These are phyloP conservation scores for Russula virescens DNA, from an alignment of 768 basidiomycete species.

Conservation along the genomic window DNA sequence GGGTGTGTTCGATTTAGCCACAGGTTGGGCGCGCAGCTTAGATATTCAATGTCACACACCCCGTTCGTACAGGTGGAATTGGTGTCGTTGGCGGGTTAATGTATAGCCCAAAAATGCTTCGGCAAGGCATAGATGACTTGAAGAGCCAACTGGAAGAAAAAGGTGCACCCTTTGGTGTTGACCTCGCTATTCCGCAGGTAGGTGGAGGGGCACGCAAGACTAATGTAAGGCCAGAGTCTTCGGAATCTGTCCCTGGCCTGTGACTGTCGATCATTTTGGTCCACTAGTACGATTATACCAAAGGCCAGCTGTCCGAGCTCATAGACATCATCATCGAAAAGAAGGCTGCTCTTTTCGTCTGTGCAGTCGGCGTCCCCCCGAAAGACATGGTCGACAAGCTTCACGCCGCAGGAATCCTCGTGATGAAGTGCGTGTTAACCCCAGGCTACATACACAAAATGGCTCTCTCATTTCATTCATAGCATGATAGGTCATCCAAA, in stretches of 20 bases:
- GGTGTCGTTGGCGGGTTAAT: conserved; percentile 84
- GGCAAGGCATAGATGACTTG: conserved; percentile 61
- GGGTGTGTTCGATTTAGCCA: conserved; percentile 35
- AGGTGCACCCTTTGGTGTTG: conserved; percentile 75
- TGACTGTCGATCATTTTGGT: background rate
- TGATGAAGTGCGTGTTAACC: conserved; percentile 67
- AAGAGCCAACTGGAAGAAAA: conserved; percentile 70
- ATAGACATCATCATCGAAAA: conserved; percentile 73
- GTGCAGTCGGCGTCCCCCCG: conserved; percentile 80
- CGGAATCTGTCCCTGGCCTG: background rate
- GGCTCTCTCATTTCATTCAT: background rate
- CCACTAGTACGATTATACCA: conserved; percentile 62
- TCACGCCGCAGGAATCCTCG: conserved; percentile 69
- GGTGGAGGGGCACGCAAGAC: conserved; percentile 82
- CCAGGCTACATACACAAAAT: background rate
- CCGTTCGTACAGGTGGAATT: conserved; percentile 48
- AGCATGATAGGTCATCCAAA: conserved; percentile 87
- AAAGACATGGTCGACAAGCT: conserved; percentile 76
- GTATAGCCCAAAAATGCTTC: conserved; percentile 66
- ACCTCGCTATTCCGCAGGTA: conserved; percentile 76
- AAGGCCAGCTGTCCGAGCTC: conserved; percentile 69
- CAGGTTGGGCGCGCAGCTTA: background rate
- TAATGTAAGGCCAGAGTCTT: conserved; percentile 40
- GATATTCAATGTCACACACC: background rate
- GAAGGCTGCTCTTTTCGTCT: conserved; percentile 74